A percentile compares a stretch with the other conserved stretches of the same genome.
phyloP scores from a whole-genome alignment of 2,329 filamentous ascomycete genomes.

The Coleophoma eucalyptorum region DNA sequence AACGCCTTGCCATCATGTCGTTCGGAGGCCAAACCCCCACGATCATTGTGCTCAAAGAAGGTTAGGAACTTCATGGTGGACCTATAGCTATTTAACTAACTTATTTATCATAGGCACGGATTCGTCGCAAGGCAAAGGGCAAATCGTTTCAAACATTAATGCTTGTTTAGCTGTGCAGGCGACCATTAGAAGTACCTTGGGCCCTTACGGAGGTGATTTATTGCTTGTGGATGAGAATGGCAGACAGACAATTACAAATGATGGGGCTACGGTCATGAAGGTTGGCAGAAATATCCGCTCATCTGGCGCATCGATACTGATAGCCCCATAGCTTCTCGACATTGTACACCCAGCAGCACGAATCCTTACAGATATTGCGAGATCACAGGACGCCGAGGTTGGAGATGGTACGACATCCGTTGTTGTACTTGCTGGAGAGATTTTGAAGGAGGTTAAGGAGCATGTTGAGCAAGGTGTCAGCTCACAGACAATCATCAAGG shows the following conservation, averaged over 20 bases:
- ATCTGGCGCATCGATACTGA: slow-evolving; percentile 9
- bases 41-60: slow-evolving; percentile 97
- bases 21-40: slow-evolving; percentile 97
- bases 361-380: slow-evolving; percentile 96
- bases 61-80: slow-evolving; percentile 46
- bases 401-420: slow-evolving; percentile 98
- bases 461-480: slow-evolving; percentile 95
- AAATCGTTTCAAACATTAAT: slow-evolving; percentile 98
- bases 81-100: background rate
- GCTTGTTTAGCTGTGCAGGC: slow-evolving; percentile 93
- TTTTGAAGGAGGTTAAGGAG: slow-evolving; percentile 94
- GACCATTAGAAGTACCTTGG: slow-evolving; percentile 93
- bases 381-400: slow-evolving; percentile 98
- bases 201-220: slow-evolving; percentile 94
- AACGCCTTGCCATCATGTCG: slow-evolving; percentile 58
- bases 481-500: slow-evolving; percentile 97
- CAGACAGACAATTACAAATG: slow-evolving; percentile 96
- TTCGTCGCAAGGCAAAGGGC: slow-evolving; percentile 92
- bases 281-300: slow-evolving; percentile 38
- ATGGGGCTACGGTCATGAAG: slow-evolving; percentile 99
- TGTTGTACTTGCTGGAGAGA: slow-evolving; percentile 94
- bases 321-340: slow-evolving; percentile 71
- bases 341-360: slow-evolving; percentile 97
- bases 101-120: slow-evolving; percentile 70
- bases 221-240: slow-evolving; percentile 96